Conservation (phyloP, 2,329 filamentous ascomycete species). For the Alternaria ventricosa region DNA sequence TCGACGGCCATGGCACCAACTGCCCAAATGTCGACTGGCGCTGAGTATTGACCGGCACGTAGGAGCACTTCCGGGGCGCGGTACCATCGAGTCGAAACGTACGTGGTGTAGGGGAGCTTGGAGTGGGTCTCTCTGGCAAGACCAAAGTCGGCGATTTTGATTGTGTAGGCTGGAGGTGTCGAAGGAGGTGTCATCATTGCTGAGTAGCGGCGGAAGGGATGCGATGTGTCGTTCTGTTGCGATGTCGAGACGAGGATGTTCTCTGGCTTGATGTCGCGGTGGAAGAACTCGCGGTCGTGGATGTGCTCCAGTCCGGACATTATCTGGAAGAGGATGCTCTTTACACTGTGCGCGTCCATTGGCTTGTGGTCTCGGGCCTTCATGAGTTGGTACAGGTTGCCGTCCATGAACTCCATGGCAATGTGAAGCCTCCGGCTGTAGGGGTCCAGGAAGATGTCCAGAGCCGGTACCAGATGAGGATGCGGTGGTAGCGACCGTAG, state of each 20-base stretch:
- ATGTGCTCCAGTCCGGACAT: conserved; percentile 96
- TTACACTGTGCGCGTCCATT: conserved; percentile 88
- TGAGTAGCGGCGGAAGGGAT: conserved; percentile 91
- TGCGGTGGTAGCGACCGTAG: conserved; percentile 86
- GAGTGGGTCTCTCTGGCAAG: conserved; percentile 97
- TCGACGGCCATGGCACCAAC: conserved; percentile 98
- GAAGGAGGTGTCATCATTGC: conserved; percentile 92
- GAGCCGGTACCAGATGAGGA: conserved; percentile 90
- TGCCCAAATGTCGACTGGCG: conserved; percentile 98
- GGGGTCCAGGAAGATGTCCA: conserved; percentile 98
- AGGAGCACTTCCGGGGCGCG: conserved; percentile 91
- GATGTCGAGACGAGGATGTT: conserved; percentile 98
- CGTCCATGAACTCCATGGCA: conserved; percentile 99
- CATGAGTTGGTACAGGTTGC: conserved; percentile 98
- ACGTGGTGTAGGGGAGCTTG: conserved; percentile 95
- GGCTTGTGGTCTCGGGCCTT: conserved; percentile 96
- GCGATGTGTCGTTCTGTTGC: conserved; percentile 77
- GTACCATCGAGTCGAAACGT: conserved; percentile 97
- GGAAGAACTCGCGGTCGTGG: conserved; percentile 96
- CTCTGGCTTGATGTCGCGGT: conserved; percentile 98
- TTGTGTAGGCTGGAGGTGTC: conserved; percentile 90
- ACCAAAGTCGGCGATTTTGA: conserved; percentile 98
- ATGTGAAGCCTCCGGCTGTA: conserved; percentile 97
- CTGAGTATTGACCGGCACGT: conserved; percentile 93
- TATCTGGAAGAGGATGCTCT: conserved; percentile 98